Evolutionary conservation across 306 rosid species (phyloP), one percentile per base, ranked within the genome.

Genomic region (Cicer chorassanicum): DNA sequence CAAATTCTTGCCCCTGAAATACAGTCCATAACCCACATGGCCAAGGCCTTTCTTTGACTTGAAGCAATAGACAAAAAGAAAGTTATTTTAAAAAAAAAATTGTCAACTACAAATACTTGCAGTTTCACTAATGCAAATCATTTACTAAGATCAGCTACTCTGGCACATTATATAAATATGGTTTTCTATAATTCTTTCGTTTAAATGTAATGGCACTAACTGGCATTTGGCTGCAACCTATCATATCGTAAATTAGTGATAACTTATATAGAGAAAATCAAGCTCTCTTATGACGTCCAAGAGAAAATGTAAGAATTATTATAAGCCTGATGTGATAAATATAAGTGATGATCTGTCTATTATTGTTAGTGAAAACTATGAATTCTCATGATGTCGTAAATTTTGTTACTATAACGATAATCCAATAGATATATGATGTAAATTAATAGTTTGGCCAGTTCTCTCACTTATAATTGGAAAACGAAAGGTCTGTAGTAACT

Each of bases 41-140:
- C 18, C 36, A 43, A 56, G 51, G 14, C 43, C 54, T 69, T 69
- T 77, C 61, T 18, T 53, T 48, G 18, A 40, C 61, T 44, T 6
- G 6, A 81, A 67, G n/a, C 71, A 74, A 12, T 49, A 29, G 62
- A 49, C 16, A 11, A 46, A 11, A 12, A 11, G 7, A 6, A 34
- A 11, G 51, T 16, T 15, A 29, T 16, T 6, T 29, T 29, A 29
- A 29, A 29, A 6, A 4, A 73, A 18, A 5, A 64, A 18, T 44
- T 38, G 24, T 48, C 50, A 14, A 24, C 38, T 57, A 9, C 41
- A 18, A 21, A 69, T 46, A 21, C 8, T 65, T 4, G 34, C 48
- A 73, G 51, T 57, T 59, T 55, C 65, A 50, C 54, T n/a, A 44
- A 79, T 18, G 51, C 16, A 53, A 63, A 78, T 71, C 54, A 42